Evolutionary conservation across 2,329 filamentous ascomycete species (phyloP).

Genomic region (Cercospora zeae-maydis): DNA sequence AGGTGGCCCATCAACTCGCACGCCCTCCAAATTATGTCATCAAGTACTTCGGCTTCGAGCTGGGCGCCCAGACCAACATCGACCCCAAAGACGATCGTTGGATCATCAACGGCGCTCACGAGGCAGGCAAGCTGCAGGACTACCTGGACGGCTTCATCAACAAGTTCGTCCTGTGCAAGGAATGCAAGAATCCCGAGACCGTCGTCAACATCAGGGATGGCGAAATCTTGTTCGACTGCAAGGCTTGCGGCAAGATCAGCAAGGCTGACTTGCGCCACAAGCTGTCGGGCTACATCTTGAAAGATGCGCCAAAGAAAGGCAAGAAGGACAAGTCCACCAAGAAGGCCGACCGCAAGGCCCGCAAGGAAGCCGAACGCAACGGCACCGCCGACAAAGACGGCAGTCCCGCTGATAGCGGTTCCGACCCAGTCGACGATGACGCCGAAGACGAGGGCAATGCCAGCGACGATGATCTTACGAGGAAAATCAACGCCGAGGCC

Average conservation of each 20-base stretch:
- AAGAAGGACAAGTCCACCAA: slow-evolving; percentile 98
- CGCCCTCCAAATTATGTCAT: slow-evolving; percentile 93
- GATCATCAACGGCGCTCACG: slow-evolving; percentile 99
- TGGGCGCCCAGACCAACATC: slow-evolving; percentile 97
- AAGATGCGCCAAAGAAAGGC: slow-evolving; percentile 87
- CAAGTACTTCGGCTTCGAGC: slow-evolving; percentile 99
- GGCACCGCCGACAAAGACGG: slow-evolving; percentile 51
- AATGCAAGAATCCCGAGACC: slow-evolving; percentile 99
- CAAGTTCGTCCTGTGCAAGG: slow-evolving; percentile 98
- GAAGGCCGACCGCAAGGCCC: slow-evolving; percentile 80
- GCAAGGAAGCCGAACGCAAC: slow-evolving; percentile 63
- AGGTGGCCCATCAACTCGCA: slow-evolving; percentile 85
- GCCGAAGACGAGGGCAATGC: slow-evolving; percentile 64
- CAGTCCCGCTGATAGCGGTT: slow-evolving; percentile 65
- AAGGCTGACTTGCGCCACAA: slow-evolving; percentile 92
- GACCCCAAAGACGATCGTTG: slow-evolving; percentile 96
- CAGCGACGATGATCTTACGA: slow-evolving; percentile 89
- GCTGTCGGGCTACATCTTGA: slow-evolving; percentile 94
- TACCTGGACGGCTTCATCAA: slow-evolving; percentile 97
- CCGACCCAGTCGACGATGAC: slow-evolving; percentile 59
- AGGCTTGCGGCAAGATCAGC: slow-evolving; percentile 91
- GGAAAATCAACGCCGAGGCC: slow-evolving; percentile 65
- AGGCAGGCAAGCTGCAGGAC: slow-evolving; percentile 92
- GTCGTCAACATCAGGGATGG: slow-evolving; percentile 93
- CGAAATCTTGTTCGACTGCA: slow-evolving; percentile 91